Percentiles rank a stretch among this genome's conserved stretches.
Conservation (phyloP, 805 yeast species). For the Osmozyma mogii region DNA sequence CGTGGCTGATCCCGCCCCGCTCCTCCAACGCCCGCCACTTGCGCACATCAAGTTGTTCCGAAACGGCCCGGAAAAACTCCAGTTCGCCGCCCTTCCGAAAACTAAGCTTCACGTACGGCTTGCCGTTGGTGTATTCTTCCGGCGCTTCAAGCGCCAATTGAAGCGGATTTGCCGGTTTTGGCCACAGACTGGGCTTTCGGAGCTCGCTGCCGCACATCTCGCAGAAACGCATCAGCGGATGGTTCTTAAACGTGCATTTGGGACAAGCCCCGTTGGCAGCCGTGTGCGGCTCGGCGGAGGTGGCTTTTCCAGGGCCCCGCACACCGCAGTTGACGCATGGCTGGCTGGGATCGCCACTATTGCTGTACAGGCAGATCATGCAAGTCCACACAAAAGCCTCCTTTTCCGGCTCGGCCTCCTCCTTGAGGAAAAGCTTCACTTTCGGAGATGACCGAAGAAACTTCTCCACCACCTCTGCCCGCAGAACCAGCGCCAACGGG, state of each 20-base stretch:
- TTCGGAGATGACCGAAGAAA: slow-evolving; percentile 78
- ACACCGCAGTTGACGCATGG: neutral
- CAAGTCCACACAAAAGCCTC: slow-evolving; percentile 55
- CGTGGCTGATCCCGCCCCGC: slow-evolving; percentile 16
- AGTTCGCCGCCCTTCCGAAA: slow-evolving; percentile 67
- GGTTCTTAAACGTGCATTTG: slow-evolving; percentile 74
- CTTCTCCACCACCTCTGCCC: slow-evolving; percentile 37
- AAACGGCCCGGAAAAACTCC: slow-evolving; percentile 39
- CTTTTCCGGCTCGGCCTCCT: neutral
- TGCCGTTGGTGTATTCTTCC: slow-evolving; percentile 25
- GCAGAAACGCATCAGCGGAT: slow-evolving; percentile 67
- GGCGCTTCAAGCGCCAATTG: slow-evolving; percentile 21
- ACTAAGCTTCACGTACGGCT: slow-evolving; percentile 54
- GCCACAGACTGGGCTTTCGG: neutral
- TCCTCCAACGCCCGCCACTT: slow-evolving; percentile 39
- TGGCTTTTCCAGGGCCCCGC: slow-evolving; percentile 9
- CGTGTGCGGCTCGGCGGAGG: slow-evolving; percentile 3
- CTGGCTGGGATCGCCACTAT: too few relatives aligned
- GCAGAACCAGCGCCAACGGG: slow-evolving; percentile 33
- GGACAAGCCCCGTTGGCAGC: slow-evolving; percentile 27
- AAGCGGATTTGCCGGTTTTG: slow-evolving; percentile 12
- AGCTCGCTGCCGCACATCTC: slow-evolving; percentile 74
- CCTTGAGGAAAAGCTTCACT: slow-evolving; percentile 33
- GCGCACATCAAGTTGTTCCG: slow-evolving; percentile 35
- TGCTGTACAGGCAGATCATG: slow-evolving; percentile 77